Evolutionary conservation across 768 basidiomycete genomes (phyloP).

Genomic region (Leccinum broughii): DNA sequence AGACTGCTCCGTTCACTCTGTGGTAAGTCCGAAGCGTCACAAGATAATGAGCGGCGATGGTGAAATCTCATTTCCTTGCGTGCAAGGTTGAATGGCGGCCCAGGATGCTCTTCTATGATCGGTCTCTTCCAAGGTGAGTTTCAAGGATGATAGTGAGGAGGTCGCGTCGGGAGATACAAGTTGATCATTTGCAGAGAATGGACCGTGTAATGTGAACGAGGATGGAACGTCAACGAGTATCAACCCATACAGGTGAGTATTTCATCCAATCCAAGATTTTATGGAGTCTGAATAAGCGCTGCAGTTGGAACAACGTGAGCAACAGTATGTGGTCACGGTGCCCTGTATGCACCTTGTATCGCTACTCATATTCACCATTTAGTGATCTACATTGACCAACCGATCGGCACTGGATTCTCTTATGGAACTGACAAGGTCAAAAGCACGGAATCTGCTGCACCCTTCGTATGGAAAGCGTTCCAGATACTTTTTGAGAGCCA

Average conservation of each 20-base stretch:
- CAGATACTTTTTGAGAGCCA: slow-evolving; percentile 61
- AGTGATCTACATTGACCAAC: slow-evolving; percentile 76
- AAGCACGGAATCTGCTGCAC: slow-evolving; percentile 49
- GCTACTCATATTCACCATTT: not conserved
- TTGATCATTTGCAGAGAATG: slow-evolving; percentile 46
- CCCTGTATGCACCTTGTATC: not conserved
- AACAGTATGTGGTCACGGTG: slow-evolving; percentile 47
- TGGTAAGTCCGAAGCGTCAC: slow-evolving; percentile 41
- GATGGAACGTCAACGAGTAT: slow-evolving; percentile 52
- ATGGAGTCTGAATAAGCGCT: not conserved
- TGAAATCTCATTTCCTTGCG: slow-evolving; percentile 2
- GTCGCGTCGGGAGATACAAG: not conserved
- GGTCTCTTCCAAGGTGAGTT: slow-evolving; percentile 61
- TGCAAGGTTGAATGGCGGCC: slow-evolving; percentile 56
- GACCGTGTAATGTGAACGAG: slow-evolving; percentile 59
- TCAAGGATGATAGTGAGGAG: not conserved
- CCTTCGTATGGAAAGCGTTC: slow-evolving; percentile 61
- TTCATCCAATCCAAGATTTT: not conserved
- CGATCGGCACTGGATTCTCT: slow-evolving; percentile 66
- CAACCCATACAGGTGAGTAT: slow-evolving; percentile 58
- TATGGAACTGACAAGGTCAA: slow-evolving; percentile 58
- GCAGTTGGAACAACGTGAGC: slow-evolving; percentile 67
- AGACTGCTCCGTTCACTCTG: slow-evolving; percentile 64
- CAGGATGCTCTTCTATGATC: slow-evolving; percentile 64
- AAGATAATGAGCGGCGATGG: not conserved